phyloP scores from a whole-genome alignment of 345 rosid species.

The Lenwebbia sp. region DNA sequence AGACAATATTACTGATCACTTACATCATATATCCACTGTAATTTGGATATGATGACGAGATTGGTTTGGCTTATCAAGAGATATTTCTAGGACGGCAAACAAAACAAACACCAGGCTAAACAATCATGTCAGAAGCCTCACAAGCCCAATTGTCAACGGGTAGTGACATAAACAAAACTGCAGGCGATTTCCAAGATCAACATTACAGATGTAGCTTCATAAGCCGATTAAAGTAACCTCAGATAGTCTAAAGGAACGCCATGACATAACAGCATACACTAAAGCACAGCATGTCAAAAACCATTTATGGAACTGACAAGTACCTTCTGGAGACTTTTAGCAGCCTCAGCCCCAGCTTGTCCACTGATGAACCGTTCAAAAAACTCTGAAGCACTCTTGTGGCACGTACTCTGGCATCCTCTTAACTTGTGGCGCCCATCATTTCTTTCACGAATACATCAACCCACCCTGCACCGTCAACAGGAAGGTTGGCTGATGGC shows the following conservation, averaged over 20 bases:
- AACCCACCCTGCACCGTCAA: constrained; percentile 69
- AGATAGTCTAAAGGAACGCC: not conserved
- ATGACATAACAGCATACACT: not conserved
- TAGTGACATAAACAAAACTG: not conserved
- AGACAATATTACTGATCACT: no score
- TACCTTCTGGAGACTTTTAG: constrained; percentile 46
- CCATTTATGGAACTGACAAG: not conserved
- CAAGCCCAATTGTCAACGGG: not conserved
- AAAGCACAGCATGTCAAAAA: not conserved
- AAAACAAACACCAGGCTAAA: not conserved
- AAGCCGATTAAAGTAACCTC: not conserved
- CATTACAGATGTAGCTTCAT: not conserved
- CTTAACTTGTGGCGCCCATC: constrained; percentile 39
- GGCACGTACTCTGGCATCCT: constrained; percentile 69
- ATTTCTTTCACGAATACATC: constrained; percentile 65
- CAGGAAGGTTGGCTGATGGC: constrained; percentile 20
- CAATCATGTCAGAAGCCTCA: not conserved
- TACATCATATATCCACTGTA: no score
- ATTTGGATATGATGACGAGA: no score
- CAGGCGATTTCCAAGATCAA: not conserved
- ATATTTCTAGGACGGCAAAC: not conserved
- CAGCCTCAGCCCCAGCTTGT: constrained; percentile 37
- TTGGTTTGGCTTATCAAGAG: not conserved
- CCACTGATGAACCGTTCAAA: constrained; percentile 57
- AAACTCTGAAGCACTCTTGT: constrained; percentile 45